Percentiles rank a stretch among this genome's conserved stretches.
phyloP scores from a whole-genome alignment of 2,329 filamentous ascomycete species.

The Fusarium irregulare region DNA sequence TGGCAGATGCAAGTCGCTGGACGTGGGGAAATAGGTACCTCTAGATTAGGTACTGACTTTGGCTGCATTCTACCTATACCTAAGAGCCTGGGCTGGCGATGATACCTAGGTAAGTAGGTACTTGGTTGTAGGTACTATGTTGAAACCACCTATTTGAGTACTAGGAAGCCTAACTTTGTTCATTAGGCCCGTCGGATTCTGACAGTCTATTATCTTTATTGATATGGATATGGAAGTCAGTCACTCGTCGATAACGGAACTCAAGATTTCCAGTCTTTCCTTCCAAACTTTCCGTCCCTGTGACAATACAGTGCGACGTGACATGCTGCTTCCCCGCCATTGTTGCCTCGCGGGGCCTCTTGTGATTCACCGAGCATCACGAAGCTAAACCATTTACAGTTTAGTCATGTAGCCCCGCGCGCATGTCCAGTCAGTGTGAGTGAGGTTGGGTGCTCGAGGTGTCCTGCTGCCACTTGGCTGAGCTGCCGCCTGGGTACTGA shows the following conservation, averaged over 20 bases:
- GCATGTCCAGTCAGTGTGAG: constrained; percentile 42
- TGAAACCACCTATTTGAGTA: background rate
- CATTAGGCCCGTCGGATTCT: background rate
- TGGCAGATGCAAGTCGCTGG: background rate
- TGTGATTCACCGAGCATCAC: constrained; percentile 43
- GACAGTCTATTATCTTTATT: background rate
- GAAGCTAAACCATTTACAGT: constrained; percentile 18
- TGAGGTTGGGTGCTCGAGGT: background rate
- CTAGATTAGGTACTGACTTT: background rate
- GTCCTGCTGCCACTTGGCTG: constrained; percentile 37
- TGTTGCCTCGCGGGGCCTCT: constrained; percentile 43
- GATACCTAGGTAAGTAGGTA: no score
- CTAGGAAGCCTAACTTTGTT: background rate
- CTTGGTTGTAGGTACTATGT: no score
- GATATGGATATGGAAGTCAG: background rate
- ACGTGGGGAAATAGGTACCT: background rate
- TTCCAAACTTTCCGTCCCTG: constrained; percentile 22
- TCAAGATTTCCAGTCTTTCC: constrained; percentile 12
- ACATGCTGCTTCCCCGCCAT: constrained; percentile 44
- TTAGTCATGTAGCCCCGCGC: constrained; percentile 44
- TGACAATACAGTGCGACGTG: constrained; percentile 44
- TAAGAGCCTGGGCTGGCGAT: no score
- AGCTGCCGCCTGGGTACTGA: constrained; percentile 20
- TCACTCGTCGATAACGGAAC: background rate
- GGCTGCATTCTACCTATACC: background rate